Percentiles rank a stretch among this genome's conserved stretches.
These are phyloP conservation scores for Serendipita sp. DNA, from an alignment of 768 basidiomycete species.

Conservation along the genomic window DNA sequence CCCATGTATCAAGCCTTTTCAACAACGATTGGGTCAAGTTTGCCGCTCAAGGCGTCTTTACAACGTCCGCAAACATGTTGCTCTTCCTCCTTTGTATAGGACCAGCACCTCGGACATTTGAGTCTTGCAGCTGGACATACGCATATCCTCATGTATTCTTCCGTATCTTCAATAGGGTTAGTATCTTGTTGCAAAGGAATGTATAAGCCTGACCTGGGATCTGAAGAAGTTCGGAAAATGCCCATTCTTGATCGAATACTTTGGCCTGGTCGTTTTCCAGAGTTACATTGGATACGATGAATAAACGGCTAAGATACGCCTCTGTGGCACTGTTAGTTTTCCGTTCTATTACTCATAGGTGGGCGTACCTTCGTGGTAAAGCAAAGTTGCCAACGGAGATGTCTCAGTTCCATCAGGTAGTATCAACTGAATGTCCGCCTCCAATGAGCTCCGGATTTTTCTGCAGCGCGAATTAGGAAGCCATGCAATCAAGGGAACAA, in stretches of 20 bases:
- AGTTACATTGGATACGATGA: conserved; percentile 61
- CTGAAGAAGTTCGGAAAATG: conserved; percentile 28
- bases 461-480: conserved; percentile 22
- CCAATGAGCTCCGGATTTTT: conserved; percentile 55
- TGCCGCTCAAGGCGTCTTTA: conserved; percentile 11
- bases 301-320: conserved; percentile 26
- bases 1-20: not conserved
- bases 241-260: conserved; percentile 26
- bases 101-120: conserved; percentile 93
- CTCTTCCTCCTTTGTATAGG: conserved; percentile 36
- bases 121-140: conserved; percentile 41
- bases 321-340: too few species aligned
- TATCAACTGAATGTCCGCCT: conserved; percentile 56
- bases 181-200: conserved; percentile 10
- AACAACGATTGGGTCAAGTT: not conserved
- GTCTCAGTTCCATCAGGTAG: conserved; percentile 26
- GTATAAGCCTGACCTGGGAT: conserved; percentile 27
- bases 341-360: not conserved
- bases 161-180: conserved; percentile 14
- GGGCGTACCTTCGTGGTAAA: not conserved
- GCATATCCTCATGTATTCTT: conserved; percentile 27
- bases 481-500: not conserved
- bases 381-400: conserved; percentile 12
- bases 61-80: conserved; percentile 57
- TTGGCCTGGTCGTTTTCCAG: conserved; percentile 17